phyloP scores from a whole-genome alignment of 2,329 filamentous ascomycete genomes.

The Podosphaera leucotricha region DNA sequence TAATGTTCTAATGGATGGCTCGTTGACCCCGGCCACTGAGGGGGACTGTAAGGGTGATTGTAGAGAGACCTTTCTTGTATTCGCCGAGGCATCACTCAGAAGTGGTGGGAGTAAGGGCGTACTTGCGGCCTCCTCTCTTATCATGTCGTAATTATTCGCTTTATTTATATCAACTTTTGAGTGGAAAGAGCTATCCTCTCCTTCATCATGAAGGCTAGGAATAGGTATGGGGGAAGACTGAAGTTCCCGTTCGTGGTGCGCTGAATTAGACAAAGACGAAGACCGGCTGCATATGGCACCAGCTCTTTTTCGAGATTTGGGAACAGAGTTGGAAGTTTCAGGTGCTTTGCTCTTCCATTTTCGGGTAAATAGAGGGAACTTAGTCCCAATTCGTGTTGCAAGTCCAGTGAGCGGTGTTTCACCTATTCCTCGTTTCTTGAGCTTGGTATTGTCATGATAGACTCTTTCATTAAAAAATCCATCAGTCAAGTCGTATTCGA shows the following conservation, averaged over 20 bases:
- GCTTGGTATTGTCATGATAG: slow-evolving; percentile 21
- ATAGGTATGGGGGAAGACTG: slow-evolving; percentile 36
- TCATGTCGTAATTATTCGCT: slow-evolving; percentile 24
- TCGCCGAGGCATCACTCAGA: slow-evolving; percentile 28
- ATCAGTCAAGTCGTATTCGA: slow-evolving; percentile 37
- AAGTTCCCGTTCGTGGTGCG: slow-evolving; percentile 23
- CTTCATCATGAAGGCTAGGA: slow-evolving; percentile 35
- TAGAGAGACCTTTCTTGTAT: slow-evolving; percentile 28
- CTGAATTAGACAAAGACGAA: slow-evolving; percentile 47
- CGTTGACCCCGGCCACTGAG: slow-evolving; percentile 35
- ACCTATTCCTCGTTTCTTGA: slow-evolving; percentile 32
- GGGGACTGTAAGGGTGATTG: slow-evolving; percentile 76
- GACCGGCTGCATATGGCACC: slow-evolving; percentile 50
- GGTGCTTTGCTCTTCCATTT: slow-evolving; percentile 28
- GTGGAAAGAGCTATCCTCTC: slow-evolving; percentile 23
- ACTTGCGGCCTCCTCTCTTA: slow-evolving; percentile 41
- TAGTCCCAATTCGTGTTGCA: slow-evolving; percentile 39
- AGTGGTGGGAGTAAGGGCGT: slow-evolving; percentile 73
- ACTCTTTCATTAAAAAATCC: slow-evolving; percentile 44
- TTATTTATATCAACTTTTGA: slow-evolving; percentile 28
- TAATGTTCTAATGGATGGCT: slow-evolving; percentile 18
- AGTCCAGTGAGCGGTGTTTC: slow-evolving; percentile 39
- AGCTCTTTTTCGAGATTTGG: slow-evolving; percentile 11
- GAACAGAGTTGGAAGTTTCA: slow-evolving; percentile 8
- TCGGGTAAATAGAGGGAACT: slow-evolving; percentile 28